phyloP scores from a whole-genome alignment of 257 asterid species.

The Nicotiana obtusifolia region DNA sequence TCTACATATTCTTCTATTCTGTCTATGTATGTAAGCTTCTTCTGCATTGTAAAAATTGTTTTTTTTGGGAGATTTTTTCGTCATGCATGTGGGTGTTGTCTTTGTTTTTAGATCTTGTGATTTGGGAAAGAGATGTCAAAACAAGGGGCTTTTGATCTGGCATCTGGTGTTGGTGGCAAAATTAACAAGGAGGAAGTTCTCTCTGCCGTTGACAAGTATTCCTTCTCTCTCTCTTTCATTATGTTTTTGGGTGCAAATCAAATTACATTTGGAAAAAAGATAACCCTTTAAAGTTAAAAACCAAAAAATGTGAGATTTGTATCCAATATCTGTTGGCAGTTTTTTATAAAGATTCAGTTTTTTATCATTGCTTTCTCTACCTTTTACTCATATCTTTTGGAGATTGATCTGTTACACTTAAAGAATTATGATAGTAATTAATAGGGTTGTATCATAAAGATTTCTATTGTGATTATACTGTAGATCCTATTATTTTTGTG shows the following conservation, averaged over 20 bases:
- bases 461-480: neutral
- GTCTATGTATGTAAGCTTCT: neutral
- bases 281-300: neutral
- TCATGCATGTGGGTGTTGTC: neutral
- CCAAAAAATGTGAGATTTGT: neutral
- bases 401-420: neutral
- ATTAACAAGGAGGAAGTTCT: conserved; percentile 69
- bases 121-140: conserved; percentile 52
- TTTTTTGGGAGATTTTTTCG: neutral
- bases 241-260: neutral
- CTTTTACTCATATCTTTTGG: neutral
- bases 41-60: neutral
- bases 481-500: neutral
- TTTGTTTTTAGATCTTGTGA: conserved; percentile 32
- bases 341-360: neutral
- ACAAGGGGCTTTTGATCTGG: conserved; percentile 79
- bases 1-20: too few relatives aligned
- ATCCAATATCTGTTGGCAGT: neutral
- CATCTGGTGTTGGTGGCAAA: conserved; percentile 86
- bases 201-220: conserved; percentile 80
- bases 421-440: neutral
- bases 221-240: neutral
- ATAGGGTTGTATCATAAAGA: neutral
- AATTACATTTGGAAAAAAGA: neutral
- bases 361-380: neutral